Evolutionary conservation across 2,329 filamentous ascomycete species (phyloP).

Genomic region (Thielaviopsis euricoi): DNA sequence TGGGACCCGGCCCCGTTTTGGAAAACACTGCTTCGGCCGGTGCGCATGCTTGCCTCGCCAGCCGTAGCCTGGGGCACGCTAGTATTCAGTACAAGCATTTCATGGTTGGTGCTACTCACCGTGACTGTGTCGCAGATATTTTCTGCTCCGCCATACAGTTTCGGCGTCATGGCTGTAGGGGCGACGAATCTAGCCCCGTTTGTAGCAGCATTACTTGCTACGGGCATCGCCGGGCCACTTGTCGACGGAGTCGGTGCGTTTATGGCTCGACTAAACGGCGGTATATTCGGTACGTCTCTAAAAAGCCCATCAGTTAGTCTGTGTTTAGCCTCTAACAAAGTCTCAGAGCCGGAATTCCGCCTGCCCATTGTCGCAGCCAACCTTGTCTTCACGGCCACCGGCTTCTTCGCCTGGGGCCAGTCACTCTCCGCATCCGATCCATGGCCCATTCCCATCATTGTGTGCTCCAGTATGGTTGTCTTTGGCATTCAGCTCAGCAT

Average conservation of each 20-base stretch:
- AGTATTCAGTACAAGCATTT: conserved; percentile 23
- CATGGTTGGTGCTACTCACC: conserved; percentile 18
- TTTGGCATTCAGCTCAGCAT: conserved; percentile 22
- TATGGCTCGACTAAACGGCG: conserved; percentile 21
- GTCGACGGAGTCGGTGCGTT: conserved; percentile 20
- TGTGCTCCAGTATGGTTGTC: conserved; percentile 20
- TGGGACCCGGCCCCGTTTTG: conserved; percentile 22
- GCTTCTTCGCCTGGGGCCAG: conserved; percentile 21
- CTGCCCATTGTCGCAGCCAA: conserved; percentile 21
- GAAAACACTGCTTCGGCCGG: conserved; percentile 21
- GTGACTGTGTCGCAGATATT: conserved; percentile 22
- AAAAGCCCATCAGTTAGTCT: background rate
- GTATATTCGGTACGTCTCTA: conserved; percentile 18
- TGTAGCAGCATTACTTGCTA: conserved; percentile 17
- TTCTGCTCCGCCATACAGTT: conserved; percentile 21
- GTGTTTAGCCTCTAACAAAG: background rate
- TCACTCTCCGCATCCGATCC: conserved; percentile 14
- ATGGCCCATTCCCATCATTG: conserved; percentile 18
- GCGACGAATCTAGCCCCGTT: conserved; percentile 11
- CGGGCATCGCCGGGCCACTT: conserved; percentile 18
- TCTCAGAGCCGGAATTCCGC: conserved; percentile 22
- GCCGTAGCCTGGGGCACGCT: conserved; percentile 23
- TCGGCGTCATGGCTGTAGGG: conserved; percentile 20
- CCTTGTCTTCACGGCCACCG: conserved; percentile 20
- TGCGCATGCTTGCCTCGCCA: conserved; percentile 21